Base-by-base conservation (phyloP, 352 stramenopile species). In the Aphanomyces cochlioides region DNA sequence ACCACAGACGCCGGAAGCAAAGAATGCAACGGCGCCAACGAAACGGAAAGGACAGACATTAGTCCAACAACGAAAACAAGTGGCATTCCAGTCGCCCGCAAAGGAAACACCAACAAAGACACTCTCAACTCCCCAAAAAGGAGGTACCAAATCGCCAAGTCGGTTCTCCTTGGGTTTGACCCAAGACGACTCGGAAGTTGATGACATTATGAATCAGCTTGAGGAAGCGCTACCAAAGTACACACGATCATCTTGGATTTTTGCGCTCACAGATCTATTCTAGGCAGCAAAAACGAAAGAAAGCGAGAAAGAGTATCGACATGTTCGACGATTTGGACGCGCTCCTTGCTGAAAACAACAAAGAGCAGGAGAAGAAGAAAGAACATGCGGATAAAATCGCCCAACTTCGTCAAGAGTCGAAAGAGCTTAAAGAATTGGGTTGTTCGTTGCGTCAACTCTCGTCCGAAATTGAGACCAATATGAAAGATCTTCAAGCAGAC, bases 381-480 rank as follows among this genome's bases (percentile, higher is more conserved):
- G 69, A 76, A 61, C 83, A 75, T 15, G 79, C 83, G 58, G 66
- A 73, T 36, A 90, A 87, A 74, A 60, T 93, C 36, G 68, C 85
- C 72, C 69, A 76, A 60, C 69, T 93, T 69, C 81, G 78, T 28
- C 75, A 88, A 36, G 85, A 92, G 59, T 76, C 64, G 17, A 77
- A 83, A 7, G 59, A 71, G 3, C 43, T 67, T 15, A 37, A 69
- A n/a, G 72, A 69, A 37, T 71, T 77, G 15, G 56, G 28, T 4
- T 41, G 13, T 36, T 54, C 15, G 8, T 64, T 71, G 57, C 53
- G 67, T 56, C 10, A 38, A 80, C 84, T 65, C 65, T 91, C 72
- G 82, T 84, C 48, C 19, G 75, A 85, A 41, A 90, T 93, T 77
- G 80, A 79, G 72, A 78, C 70, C 72, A 91, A 82, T 72, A 88